Base-by-base conservation (phyloP, 257 asterid genomes). In the Orobanche coerulescens region DNA sequence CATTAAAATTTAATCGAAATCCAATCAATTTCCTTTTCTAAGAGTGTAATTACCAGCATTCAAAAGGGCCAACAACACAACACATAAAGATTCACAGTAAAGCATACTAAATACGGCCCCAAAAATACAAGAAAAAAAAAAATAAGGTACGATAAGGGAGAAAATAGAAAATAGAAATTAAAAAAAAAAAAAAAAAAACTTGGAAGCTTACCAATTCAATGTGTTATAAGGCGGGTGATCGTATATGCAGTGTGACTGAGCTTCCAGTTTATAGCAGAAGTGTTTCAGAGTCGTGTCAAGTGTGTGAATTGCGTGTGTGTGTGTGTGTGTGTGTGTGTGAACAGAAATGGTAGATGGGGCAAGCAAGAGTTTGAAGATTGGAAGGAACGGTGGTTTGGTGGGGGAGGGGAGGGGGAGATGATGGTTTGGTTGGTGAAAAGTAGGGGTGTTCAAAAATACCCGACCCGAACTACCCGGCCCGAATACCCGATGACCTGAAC, bases 181-280 rank as follows among this genome's bases (percentile, higher is more conserved):
- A n/a, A n/a, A n/a, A 4, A 37, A 37, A 4, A 37, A 15, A 20
- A 14, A 24, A 0, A 1, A 2, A 13, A 7, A 33, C 24, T 48
- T 25, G 40, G 26, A 59, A 16, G 69, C 70, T 61, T 54, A 72
- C 77, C 22, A 61, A 42, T 28, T 72, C 65, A 57, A 60, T 53
- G 48, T 28, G 0, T 37, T 37, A 7, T 12, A n/a, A 3, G 44
- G 44, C 11, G 44, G 11, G 14, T 3, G 11, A 13, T 14, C 19
- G 25, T 37, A 9, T 16, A n/a, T 36, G 31, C 11, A 48, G 46
- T 54, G 46, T 54, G 71, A 11, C 0, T 15, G 7, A 34, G 26
- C 23, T 47, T 43, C 62, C 69, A 53, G 30, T 6, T 22, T 33
- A 15, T 6, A 23, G 58, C 7, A 8, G 46, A 13, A 14, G 66